These are phyloP conservation scores for Xylariaceae sp. DNA, from an alignment of 2,329 filamentous ascomycete genomes.

Conservation along the genomic window DNA sequence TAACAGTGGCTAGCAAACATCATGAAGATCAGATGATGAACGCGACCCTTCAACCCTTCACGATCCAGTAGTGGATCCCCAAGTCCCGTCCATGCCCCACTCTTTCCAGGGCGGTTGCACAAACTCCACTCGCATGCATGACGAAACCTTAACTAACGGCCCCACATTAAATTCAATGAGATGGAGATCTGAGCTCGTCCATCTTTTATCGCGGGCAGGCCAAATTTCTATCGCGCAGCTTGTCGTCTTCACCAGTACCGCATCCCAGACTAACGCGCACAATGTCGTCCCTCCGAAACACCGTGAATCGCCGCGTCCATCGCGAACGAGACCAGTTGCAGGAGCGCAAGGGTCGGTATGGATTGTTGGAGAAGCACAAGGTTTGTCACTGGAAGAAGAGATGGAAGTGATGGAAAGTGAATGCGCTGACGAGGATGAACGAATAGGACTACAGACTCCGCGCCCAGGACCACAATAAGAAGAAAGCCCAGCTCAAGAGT, in stretches of 20 bases:
- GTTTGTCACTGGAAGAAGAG: no score
- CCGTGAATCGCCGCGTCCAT: conserved; percentile 76
- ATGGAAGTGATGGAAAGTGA: no score
- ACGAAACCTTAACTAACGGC: neutral
- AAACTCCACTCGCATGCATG: neutral
- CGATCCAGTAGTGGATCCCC: no score
- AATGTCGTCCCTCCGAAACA: conserved; percentile 50
- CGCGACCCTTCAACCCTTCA: no score
- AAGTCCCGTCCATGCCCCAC: no score
- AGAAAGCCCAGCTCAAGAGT: conserved; percentile 54
- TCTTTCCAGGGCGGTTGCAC: neutral
- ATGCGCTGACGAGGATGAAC: no score
- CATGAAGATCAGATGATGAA: no score
- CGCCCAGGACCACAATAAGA: conserved; percentile 61
- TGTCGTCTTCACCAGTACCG: no score
- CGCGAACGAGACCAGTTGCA: conserved; percentile 82
- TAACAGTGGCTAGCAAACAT: no score
- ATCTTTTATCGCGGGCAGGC: neutral
- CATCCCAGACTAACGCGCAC: no score
- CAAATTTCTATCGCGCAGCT: conserved; percentile 3
- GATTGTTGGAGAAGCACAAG: conserved; percentile 94
- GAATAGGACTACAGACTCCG: conserved; percentile 60
- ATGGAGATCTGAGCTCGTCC: no score
- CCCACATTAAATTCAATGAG: neutral
- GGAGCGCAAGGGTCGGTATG: conserved; percentile 69